These are phyloP conservation scores for Boletus sp. DNA, from an alignment of 1,284 basidiomycete species.

Conservation along the genomic window DNA sequence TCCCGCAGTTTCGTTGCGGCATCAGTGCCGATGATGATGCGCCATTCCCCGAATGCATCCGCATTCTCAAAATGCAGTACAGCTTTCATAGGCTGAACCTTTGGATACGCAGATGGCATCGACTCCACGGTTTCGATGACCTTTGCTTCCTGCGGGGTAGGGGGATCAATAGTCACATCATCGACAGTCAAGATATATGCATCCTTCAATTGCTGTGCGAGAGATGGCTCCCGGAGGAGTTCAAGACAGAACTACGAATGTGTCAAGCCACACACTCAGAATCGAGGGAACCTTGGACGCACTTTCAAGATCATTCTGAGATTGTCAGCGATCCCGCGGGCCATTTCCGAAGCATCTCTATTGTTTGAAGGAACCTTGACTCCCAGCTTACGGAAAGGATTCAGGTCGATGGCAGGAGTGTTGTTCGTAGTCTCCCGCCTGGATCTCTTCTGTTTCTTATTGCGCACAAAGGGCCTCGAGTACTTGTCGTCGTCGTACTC, in stretches of 20 bases:
- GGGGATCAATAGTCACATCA: not conserved
- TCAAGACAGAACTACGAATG: conserved; percentile 24
- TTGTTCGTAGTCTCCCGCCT: conserved; percentile 14
- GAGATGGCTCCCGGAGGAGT: conserved; percentile 17
- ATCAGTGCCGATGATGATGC: conserved; percentile 46
- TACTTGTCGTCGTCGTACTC: conserved; percentile 6
- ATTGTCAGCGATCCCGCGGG: conserved; percentile 16
- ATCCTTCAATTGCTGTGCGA: conserved; percentile 14
- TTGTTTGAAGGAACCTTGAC: conserved; percentile 26
- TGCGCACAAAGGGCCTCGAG: not conserved
- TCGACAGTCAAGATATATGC: conserved; percentile 10
- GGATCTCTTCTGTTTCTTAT: conserved; percentile 21
- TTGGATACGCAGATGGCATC: conserved; percentile 37
- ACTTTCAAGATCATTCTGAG: conserved; percentile 36
- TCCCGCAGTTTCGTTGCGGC: conserved; percentile 45
- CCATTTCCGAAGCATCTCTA: conserved; percentile 23
- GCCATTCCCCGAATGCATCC: conserved; percentile 54
- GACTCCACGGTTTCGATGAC: not conserved
- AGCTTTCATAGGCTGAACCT: conserved; percentile 49
- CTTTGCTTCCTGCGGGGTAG: not conserved
- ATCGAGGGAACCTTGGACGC: not conserved
- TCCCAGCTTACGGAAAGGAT: conserved; percentile 30
- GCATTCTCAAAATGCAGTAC: conserved; percentile 52
- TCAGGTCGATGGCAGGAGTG: conserved; percentile 18
- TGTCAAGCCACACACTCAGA: not conserved